Evolutionary conservation across 352 stramenopile genomes (phyloP), one percentile per base, ranked within the genome.

Genomic region (Phytophthora podocarpi): DNA sequence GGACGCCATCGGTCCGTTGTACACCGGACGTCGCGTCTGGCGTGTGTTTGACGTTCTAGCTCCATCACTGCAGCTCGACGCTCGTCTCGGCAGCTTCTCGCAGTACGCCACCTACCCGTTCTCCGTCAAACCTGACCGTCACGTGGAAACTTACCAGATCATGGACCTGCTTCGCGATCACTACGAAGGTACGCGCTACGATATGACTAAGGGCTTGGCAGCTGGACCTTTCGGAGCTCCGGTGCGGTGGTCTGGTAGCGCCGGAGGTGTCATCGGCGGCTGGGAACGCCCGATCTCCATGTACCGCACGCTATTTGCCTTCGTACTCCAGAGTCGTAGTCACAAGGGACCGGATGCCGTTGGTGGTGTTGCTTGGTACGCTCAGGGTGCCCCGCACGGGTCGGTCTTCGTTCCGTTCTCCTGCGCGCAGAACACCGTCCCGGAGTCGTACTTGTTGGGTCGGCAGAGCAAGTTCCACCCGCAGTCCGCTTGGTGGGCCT

Each of bases 211-310:
- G 67, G 89, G 89, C 0, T 52, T 95, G 21, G 79, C 87, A 5
- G 90, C 85, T 32, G 95, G 95, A n/a, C 91, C 93, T 4, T 98
- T 98, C 70, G 90, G 91, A 16, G 70, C 79, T 18, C 92, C 92
- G 1, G 82, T 98, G 53, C 87, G 91, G 13, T 97, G 85, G 76
- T 76, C 78, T 2, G 79, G 85, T 15, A 78, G 70, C 32, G 13
- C 71, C 12, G 57, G 80, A 15, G 80, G 76, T 21, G 71, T 89
- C 23, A 49, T 72, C 18, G 89, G 89, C 20, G 82, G 78, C 8
- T 96, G 90, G 82, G 90, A 97, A 66, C 84, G 93, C 3, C 70
- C 90, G 6, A 98, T 98, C 54, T 97, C 90, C 8, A 84, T 98
- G 55, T 96, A 91, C 55, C 90, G 94, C 20, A 98, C 92, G 23